Evolutionary conservation across 768 basidiomycete genomes (phyloP).

Genomic region (Pulveroboletus frians): DNA sequence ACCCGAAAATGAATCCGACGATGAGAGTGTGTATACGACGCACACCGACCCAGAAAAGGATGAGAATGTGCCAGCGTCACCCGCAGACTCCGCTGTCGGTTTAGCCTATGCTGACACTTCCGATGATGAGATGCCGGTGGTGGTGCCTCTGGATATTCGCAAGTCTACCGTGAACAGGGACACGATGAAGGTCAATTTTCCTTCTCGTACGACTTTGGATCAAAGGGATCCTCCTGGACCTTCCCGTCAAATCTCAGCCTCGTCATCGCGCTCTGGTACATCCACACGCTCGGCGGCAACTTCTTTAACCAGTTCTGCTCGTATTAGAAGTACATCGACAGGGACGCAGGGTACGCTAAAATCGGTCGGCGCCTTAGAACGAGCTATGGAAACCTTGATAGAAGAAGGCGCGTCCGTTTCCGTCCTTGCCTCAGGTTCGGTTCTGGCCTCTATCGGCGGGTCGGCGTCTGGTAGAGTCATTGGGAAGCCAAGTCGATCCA

Average conservation of each 20-base stretch:
- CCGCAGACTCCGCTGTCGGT: conserved; percentile 28
- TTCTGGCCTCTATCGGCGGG: conserved; percentile 27
- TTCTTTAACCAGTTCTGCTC: conserved; percentile 9
- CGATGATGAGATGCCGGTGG: conserved; percentile 32
- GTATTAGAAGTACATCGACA: conserved; percentile 24
- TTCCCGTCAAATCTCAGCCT: conserved; percentile 24
- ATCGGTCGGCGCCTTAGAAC: conserved; percentile 40
- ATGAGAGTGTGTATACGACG: conserved; percentile 33
- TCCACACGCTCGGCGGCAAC: conserved; percentile 13
- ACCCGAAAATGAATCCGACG: conserved; percentile 26
- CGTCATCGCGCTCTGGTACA: conserved; percentile 19
- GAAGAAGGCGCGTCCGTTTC: conserved; percentile 38
- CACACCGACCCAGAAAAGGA: conserved; percentile 25
- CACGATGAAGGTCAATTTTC: conserved; percentile 32
- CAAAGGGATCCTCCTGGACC: conserved; percentile 19
- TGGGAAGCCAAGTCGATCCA: conserved; percentile 41
- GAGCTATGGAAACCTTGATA: conserved; percentile 48
- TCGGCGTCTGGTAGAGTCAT: conserved; percentile 12
- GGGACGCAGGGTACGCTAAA: conserved; percentile 26
- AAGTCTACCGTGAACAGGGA: conserved; percentile 11
- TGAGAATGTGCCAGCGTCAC: conserved; percentile 17
- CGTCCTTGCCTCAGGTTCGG: conserved; percentile 32
- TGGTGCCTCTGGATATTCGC: conserved; percentile 25
- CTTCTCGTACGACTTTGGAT: conserved; percentile 22
- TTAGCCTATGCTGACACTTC: conserved; percentile 36